Evolutionary conservation across 306 rosid genomes (phyloP).

Genomic region (Sechiopsis laciniata): DNA sequence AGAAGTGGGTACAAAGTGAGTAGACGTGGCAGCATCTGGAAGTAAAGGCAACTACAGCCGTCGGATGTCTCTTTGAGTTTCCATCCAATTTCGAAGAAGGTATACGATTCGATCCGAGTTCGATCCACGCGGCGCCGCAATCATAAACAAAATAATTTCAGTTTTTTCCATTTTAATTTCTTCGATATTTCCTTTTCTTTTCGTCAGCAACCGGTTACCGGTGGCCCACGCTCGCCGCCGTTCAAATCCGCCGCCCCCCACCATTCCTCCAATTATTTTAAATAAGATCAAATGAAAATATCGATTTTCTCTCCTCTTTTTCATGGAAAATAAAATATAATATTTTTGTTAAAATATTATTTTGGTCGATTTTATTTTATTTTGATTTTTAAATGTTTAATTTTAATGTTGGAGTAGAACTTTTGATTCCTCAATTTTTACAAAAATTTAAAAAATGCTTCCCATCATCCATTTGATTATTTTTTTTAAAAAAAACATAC

Average conservation of each 20-base stretch:
- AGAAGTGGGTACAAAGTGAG: too few species aligned
- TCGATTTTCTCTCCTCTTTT: too few species aligned
- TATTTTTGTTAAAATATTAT: too few species aligned
- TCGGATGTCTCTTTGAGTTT: background rate
- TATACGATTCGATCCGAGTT: background rate
- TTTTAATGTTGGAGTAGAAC: too few species aligned
- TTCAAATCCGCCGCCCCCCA: background rate
- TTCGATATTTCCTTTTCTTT: background rate
- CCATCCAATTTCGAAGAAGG: background rate
- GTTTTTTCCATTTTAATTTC: background rate
- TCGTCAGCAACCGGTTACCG: slow-evolving; percentile 19
- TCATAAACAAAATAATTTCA: background rate
- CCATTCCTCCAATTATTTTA: background rate
- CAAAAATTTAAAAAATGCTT: too few species aligned
- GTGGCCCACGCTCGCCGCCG: slow-evolving; percentile 13
- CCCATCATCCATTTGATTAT: too few species aligned
- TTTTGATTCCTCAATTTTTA: too few species aligned
- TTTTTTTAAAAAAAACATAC: too few species aligned
- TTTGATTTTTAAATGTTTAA: too few species aligned
- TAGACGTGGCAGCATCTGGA: slow-evolving; percentile 7
- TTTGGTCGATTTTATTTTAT: too few species aligned
- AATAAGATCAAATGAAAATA: too few species aligned
- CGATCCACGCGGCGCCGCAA: slow-evolving; percentile 18
- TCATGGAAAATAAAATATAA: too few species aligned
- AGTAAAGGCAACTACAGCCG: background rate